These are phyloP conservation scores for Amanita pseudoporphyria DNA, from an alignment of 768 basidiomycete genomes.

Conservation along the genomic window DNA sequence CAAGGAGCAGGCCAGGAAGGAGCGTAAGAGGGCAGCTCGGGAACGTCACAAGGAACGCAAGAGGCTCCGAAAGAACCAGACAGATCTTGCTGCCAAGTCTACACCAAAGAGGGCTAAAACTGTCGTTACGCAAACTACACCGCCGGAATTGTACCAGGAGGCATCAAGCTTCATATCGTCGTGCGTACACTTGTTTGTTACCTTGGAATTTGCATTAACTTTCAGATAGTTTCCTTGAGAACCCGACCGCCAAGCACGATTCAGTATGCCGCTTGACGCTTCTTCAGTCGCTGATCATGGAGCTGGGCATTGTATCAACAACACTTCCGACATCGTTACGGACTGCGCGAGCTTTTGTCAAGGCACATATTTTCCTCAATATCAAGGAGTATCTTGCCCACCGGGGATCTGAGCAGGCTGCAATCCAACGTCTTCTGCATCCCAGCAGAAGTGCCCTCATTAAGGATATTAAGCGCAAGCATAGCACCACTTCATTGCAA, in stretches of 20 bases:
- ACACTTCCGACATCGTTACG: slow-evolving; percentile 49
- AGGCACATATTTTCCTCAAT: slow-evolving; percentile 58
- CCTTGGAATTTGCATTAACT: background rate
- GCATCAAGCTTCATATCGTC: slow-evolving; percentile 52
- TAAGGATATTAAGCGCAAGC: slow-evolving; percentile 43
- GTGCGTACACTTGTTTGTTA: slow-evolving; percentile 30
- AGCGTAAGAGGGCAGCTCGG: background rate
- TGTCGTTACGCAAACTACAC: background rate
- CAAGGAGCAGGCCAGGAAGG: background rate
- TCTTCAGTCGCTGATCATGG: slow-evolving; percentile 66
- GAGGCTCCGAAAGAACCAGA: slow-evolving; percentile 1
- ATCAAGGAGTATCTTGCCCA: slow-evolving; percentile 64
- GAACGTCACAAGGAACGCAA: background rate
- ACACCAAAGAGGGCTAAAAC: background rate
- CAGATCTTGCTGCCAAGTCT: background rate
- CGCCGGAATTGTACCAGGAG: slow-evolving; percentile 39
- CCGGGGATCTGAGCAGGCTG: slow-evolving; percentile 52
- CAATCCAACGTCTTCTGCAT: slow-evolving; percentile 51
- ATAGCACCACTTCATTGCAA: slow-evolving; percentile 32
- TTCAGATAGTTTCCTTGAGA: slow-evolving; percentile 38
- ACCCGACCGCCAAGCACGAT: slow-evolving; percentile 33
- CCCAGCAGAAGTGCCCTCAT: slow-evolving; percentile 53
- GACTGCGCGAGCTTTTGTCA: slow-evolving; percentile 61
- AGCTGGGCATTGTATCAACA: slow-evolving; percentile 52
- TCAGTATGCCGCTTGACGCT: slow-evolving; percentile 44